Evolutionary conservation across 805 yeast genomes (phyloP), one percentile per base, ranked within the genome.

Genomic region (Komagataella pseudopastoris): DNA sequence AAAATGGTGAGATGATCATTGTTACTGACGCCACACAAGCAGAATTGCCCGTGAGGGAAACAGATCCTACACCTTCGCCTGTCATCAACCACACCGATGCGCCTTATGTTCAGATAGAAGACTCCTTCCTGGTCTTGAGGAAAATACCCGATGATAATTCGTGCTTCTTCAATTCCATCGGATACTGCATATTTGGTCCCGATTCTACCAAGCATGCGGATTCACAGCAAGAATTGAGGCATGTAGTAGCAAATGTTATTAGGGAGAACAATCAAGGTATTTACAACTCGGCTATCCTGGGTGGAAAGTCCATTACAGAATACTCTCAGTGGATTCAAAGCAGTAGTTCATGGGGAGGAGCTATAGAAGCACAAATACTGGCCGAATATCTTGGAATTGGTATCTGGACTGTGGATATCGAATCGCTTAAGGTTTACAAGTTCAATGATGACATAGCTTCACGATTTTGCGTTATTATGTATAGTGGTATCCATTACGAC

Each of bases 301-400:
- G 85, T 2, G 89, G 86, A 2, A 70, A 69, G 53, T 64, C 74
- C 0, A 62, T 67, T 1, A 59, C 60, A 0, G 74, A 76, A 7
- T 85, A 85, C 59, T 64, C 75, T 39, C 55, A 64, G 6, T 85
- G 93, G 91, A 85, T 85, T 20, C 56, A 60, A 48, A 66, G 72
- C 52, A 73, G 72, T 17, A 78, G 72, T 43, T 74, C 84, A 16
- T 85, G 93, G 95, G 95, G 95, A 30, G 95, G 95, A 6, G 91
- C 88, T 2, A 84, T 85, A 49, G 95, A 85, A 60, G 64, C 85
- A 48, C 78, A 80, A 6, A 81, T 85, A 6, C 60, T 85, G 24
- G 72, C 86, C 1, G 69, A 72, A 39, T 70, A 72, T 54, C 69
- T 82, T 45, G 67, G 69, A 4, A 63, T 82, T 5, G 69, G 75